Percentiles rank a stretch among this genome's conserved stretches.
These are phyloP conservation scores for Spinellus fusiger DNA, from an alignment of 192 early-diverging fungal genomes.

Conservation along the genomic window DNA sequence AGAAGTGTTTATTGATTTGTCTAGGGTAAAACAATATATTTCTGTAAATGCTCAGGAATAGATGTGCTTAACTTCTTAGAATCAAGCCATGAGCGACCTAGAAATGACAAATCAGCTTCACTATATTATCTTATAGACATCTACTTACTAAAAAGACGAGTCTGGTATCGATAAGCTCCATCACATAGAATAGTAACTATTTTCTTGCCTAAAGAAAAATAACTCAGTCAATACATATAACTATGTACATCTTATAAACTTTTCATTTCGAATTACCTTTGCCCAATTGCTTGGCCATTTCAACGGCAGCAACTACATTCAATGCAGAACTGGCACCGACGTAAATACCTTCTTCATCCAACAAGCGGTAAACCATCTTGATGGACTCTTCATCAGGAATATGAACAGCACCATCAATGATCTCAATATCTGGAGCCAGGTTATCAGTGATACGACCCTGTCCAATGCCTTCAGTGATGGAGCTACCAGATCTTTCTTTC, in stretches of 20 bases:
- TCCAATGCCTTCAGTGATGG: constrained; percentile 93
- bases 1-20: too few relatives aligned
- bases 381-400: constrained; percentile 80
- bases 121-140: constrained; percentile 19
- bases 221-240: background rate
- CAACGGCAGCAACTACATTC: constrained; percentile 87
- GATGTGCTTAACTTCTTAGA: constrained; percentile 70
- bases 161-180: constrained; percentile 83
- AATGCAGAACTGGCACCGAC: constrained; percentile 87
- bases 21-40: constrained; percentile 72
- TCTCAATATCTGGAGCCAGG: constrained; percentile 68
- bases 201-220: constrained; percentile 38
- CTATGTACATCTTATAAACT: background rate
- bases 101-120: too few relatives aligned
- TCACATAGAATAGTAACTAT: constrained; percentile 88
- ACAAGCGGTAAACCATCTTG: constrained; percentile 79
- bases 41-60: constrained; percentile 80
- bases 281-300: constrained; percentile 83
- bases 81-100: constrained; percentile 77
- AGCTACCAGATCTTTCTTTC: constrained; percentile 66
- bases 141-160: constrained; percentile 69
- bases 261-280: constrained; percentile 43
- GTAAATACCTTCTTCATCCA: constrained; percentile 94
- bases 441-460: constrained; percentile 93
- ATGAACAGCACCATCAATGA: constrained; percentile 79